These are phyloP conservation scores for Lyophyllum semitale DNA, from an alignment of 768 basidiomycete genomes.

Conservation along the genomic window DNA sequence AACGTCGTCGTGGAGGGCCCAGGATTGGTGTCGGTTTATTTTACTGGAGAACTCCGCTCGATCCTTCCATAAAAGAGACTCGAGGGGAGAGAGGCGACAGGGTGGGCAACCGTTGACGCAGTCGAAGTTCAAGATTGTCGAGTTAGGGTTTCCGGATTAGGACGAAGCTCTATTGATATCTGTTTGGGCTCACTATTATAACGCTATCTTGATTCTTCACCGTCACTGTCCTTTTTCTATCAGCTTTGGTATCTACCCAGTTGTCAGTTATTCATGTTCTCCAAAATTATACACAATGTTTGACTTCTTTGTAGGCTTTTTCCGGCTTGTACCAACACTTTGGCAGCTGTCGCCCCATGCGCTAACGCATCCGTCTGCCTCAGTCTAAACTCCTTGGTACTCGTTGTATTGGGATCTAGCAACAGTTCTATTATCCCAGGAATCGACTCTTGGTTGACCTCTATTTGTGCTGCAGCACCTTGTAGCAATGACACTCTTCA, in stretches of 20 bases:
- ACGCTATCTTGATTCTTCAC: not conserved
- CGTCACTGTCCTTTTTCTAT: not conserved
- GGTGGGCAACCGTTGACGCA: no score
- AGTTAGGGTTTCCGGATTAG: not conserved
- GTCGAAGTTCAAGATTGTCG: not conserved
- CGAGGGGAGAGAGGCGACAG: no score
- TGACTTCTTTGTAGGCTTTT: conserved; percentile 38
- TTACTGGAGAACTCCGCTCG: no score
- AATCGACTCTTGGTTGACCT: conserved; percentile 59
- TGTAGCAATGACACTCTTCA: conserved; percentile 64
- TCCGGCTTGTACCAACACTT: conserved; percentile 44
- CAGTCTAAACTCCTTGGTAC: conserved; percentile 41
- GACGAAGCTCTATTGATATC: not conserved
- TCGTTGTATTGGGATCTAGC: conserved; percentile 30
- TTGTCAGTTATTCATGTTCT: not conserved
- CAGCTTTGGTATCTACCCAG: not conserved
- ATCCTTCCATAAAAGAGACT: no score
- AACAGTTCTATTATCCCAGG: conserved; percentile 44
- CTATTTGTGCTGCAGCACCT: conserved; percentile 48
- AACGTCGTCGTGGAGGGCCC: not conserved
- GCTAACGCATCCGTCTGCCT: conserved; percentile 50
- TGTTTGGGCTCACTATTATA: not conserved
- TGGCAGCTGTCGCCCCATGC: conserved; percentile 44
- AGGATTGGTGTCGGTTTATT: not conserved
- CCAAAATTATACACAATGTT: not conserved